These are phyloP conservation scores for Pichia occidentalis DNA, from an alignment of 805 yeast species.

Conservation along the genomic window DNA sequence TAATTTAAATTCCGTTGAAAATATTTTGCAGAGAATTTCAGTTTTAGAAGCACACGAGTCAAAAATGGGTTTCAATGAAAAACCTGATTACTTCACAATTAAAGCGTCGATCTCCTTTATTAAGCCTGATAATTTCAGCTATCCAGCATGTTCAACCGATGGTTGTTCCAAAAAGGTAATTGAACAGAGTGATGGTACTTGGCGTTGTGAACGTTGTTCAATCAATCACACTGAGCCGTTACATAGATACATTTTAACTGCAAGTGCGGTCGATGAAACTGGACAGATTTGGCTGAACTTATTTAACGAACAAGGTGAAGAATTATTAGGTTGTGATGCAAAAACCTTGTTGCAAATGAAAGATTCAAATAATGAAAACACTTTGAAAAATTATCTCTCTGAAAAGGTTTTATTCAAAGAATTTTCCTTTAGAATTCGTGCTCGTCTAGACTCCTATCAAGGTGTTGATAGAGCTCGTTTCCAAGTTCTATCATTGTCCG, in stretches of 20 bases:
- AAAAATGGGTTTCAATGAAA: slow-evolving; percentile 66
- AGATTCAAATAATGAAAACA: slow-evolving; percentile 41
- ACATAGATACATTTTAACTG: slow-evolving; percentile 74
- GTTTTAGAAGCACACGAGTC: slow-evolving; percentile 60
- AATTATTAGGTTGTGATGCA: slow-evolving; percentile 58
- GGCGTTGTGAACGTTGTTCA: slow-evolving; percentile 95
- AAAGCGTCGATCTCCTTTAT: slow-evolving; percentile 71
- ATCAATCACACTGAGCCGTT: slow-evolving; percentile 59
- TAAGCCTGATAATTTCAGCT: slow-evolving; percentile 70
- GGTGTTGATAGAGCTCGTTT: slow-evolving; percentile 73
- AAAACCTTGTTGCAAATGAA: slow-evolving; percentile 47
- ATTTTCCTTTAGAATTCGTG: slow-evolving; percentile 69
- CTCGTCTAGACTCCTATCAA: slow-evolving; percentile 77
- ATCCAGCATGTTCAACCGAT: slow-evolving; percentile 79
- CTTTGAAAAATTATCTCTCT: slow-evolving; percentile 23
- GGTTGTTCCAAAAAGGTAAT: slow-evolving; percentile 81
- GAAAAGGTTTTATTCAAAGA: slow-evolving; percentile 52
- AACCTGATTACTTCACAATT: slow-evolving; percentile 69
- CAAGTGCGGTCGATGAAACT: slow-evolving; percentile 70
- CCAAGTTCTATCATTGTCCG: slow-evolving; percentile 49
- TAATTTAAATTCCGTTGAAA: slow-evolving; percentile 31
- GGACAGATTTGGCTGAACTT: slow-evolving; percentile 83
- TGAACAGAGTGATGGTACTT: slow-evolving; percentile 63
- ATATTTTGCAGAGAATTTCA: slow-evolving; percentile 54
- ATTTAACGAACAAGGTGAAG: slow-evolving; percentile 78